Evolutionary conservation across 768 basidiomycete species (phyloP).

Genomic region (Mycena venus): DNA sequence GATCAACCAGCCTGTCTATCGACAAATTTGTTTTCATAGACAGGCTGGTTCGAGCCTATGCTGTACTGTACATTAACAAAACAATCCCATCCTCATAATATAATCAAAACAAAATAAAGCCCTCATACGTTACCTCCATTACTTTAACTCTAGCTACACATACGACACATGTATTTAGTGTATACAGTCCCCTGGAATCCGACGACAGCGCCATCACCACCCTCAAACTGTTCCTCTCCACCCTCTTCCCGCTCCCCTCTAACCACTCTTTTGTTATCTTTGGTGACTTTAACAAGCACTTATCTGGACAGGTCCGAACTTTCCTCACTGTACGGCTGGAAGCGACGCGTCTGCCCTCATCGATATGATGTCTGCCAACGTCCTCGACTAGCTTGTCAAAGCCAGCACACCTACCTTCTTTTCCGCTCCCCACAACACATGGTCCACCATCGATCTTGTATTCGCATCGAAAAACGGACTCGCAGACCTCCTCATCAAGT

Average conservation of each 20-base stretch:
- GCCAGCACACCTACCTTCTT: neutral
- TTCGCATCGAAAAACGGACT: too few relatives aligned
- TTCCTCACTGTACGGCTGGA: neutral
- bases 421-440: too few relatives aligned
- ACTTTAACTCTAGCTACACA: neutral
- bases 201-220: neutral
- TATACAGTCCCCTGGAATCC: neutral
- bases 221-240: neutral
- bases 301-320: neutral
- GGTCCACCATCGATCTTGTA: too few relatives aligned
- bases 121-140: conserved; percentile 2
- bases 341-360: neutral
- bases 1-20: too few relatives aligned
- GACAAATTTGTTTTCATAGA: too few relatives aligned
- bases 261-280: neutral
- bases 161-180: too few relatives aligned
- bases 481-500: too few relatives aligned
- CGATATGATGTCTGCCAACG: neutral
- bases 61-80: too few relatives aligned
- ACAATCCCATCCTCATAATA: conserved; percentile 18
- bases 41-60: too few relatives aligned
- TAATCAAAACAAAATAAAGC: neutral
- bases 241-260: neutral
- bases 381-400: neutral
- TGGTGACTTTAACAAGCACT: neutral